Conservation (phyloP, 768 basidiomycete genomes). For the Imleria badia region DNA sequence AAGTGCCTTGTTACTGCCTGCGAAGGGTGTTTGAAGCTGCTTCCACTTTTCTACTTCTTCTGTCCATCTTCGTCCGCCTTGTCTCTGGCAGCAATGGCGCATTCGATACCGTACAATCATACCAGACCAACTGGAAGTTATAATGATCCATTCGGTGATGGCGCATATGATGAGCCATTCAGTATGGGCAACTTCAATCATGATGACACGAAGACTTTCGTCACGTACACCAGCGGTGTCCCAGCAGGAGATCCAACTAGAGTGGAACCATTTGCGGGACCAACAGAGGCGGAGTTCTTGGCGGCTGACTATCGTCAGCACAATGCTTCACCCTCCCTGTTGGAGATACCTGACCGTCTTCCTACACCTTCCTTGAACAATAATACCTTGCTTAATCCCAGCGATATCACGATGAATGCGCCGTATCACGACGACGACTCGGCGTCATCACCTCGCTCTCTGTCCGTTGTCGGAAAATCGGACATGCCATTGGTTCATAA, state of each 20-base stretch:
- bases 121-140: slow-evolving; percentile 9
- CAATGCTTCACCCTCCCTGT: slow-evolving; percentile 13
- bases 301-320: slow-evolving; percentile 29
- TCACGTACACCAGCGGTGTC: slow-evolving; percentile 23
- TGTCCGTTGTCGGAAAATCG: slow-evolving; percentile 18
- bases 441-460: slow-evolving; percentile 9
- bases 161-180: slow-evolving; percentile 24
- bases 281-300: slow-evolving; percentile 24
- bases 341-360: slow-evolving; percentile 11
- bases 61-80: slow-evolving; percentile 13
- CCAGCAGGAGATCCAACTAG: slow-evolving; percentile 9
- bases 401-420: slow-evolving; percentile 3
- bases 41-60: neutral
- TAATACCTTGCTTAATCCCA: neutral
- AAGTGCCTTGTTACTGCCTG: too few species aligned
- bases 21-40: neutral
- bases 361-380: slow-evolving; percentile 17
- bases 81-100: slow-evolving; percentile 29
- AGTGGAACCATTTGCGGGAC: slow-evolving; percentile 3
- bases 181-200: slow-evolving; percentile 5
- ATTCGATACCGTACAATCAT: slow-evolving; percentile 8
- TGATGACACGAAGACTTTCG: slow-evolving; percentile 22
- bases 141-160: slow-evolving; percentile 29
- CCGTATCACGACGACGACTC: slow-evolving; percentile 27
- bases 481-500: slow-evolving; percentile 46